phyloP scores from a whole-genome alignment of 805 yeast species.

The Lipomyces chichibuensis region DNA sequence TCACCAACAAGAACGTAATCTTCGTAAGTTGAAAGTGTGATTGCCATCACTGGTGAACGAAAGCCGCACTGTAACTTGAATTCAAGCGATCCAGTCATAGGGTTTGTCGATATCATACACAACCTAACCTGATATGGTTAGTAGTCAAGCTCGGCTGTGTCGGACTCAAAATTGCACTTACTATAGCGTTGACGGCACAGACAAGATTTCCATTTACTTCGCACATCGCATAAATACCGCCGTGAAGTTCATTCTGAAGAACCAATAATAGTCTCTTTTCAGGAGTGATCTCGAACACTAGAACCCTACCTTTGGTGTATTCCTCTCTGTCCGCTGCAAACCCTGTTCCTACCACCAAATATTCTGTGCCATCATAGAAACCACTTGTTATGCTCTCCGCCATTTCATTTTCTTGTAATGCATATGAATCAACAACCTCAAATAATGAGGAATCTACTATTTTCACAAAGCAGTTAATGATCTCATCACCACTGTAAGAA shows the following conservation, averaged over 20 bases:
- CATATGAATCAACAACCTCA: conserved; percentile 22
- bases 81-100: conserved; percentile 17
- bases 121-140: conserved; percentile 21
- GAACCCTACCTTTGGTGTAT: conserved; percentile 30
- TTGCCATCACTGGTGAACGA: conserved; percentile 32
- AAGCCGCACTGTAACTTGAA: conserved; percentile 27
- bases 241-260: conserved; percentile 19
- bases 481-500: conserved; percentile 27
- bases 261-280: conserved; percentile 22
- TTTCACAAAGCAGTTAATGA: conserved; percentile 26
- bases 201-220: conserved; percentile 18
- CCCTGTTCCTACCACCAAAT: conserved; percentile 36
- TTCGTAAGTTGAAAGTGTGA: conserved; percentile 23
- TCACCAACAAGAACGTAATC: conserved; percentile 33
- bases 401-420: conserved; percentile 33
- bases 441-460: conserved; percentile 28
- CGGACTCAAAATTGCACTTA: conserved; percentile 8
- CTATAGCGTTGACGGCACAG: conserved; percentile 31
- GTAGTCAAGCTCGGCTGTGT: neutral
- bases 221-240: conserved; percentile 32
- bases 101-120: conserved; percentile 13
- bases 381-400: conserved; percentile 31
- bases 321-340: conserved; percentile 32
- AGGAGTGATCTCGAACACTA: conserved; percentile 27
- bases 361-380: conserved; percentile 19